Evolutionary conservation across 768 basidiomycete genomes (phyloP), one percentile per base, ranked within the genome.

Genomic region (Leccinum truebloodii): DNA sequence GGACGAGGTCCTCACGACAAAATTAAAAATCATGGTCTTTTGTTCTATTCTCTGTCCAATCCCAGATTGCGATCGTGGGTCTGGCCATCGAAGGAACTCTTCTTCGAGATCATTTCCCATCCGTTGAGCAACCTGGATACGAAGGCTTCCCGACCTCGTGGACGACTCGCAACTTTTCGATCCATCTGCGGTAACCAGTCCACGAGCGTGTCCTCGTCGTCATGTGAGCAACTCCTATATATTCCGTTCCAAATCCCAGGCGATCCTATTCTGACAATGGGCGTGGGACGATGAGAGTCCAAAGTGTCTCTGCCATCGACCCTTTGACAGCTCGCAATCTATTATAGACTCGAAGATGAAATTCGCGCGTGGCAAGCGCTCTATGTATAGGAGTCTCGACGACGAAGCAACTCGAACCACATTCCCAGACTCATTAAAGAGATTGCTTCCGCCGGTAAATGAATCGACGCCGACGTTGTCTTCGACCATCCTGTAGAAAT

Each of bases 51-150:
- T 52, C 10, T 52, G 22, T 57, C 39, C 54, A 35, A 46, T 56
- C 57, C n/a, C 55, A 65, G 63, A 65, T 65, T 54, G 57, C 35
- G 55, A 39, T 51, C 63, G 51, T 68, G 58, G 46, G 62, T 54
- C 32, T 52, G 3, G 10, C 41, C 34, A 35, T 13, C 44, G 44
- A 46, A 46, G 32, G 24, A 14, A 14, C 3, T 50, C 4, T 48
- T 32, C 52, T 39, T 20, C 20, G 34, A 49, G 22, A 61, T 54
- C 48, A 50, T 32, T 62, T 66, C 64, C 28, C 64, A 62, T 59
- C 51, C 24, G 44, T 50, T 41, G 48, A 55, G 22, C 37, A 55
- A 49, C 53, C 50, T 52, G 26, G 26, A 61, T 30, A 30, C 26
- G 16, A 8, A 46, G 62, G 37, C 41, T 35, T 41, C 44, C 44